These are phyloP conservation scores for Leishmania braziliensis DNA, from an alignment of 208 protist species.

Conservation along the genomic window DNA sequence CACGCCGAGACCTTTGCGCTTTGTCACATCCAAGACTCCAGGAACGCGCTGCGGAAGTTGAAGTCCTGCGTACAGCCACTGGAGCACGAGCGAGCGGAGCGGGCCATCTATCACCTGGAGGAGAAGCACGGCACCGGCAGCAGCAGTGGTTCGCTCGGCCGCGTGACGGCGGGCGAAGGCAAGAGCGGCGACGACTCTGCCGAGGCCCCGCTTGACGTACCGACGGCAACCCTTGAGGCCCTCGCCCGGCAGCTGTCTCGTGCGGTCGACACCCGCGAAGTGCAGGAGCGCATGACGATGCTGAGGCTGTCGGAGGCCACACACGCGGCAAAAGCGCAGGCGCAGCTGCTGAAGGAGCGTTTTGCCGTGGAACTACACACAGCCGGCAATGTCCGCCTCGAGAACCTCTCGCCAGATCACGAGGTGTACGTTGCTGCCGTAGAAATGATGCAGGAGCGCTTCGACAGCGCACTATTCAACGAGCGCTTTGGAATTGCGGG, in stretches of 20 bases:
- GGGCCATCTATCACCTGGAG: constrained; percentile 27
- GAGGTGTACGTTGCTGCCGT: constrained; percentile 70
- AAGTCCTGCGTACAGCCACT: constrained; percentile 38
- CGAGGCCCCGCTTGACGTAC: not conserved
- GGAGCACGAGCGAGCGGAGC: constrained; percentile 38
- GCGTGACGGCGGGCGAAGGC: not conserved
- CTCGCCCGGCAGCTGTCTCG: constrained; percentile 36
- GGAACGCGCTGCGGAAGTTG: constrained; percentile 31
- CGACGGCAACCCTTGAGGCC: constrained; percentile 30
- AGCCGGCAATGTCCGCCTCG: constrained; percentile 90
- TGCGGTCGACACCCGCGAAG: constrained; percentile 68
- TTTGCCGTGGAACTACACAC: constrained; percentile 87
- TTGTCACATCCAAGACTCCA: constrained; percentile 21
- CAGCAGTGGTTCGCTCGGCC: constrained; percentile 7
- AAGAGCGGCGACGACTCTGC: too few species aligned
- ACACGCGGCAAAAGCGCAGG: constrained; percentile 12
- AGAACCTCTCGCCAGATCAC: constrained; percentile 54
- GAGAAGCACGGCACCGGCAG: not conserved
- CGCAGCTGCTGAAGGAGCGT: constrained; percentile 54
- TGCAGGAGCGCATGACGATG: constrained; percentile 55
- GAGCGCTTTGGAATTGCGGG: constrained; percentile 52
- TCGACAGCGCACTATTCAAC: constrained; percentile 60
- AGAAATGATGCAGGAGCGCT: constrained; percentile 70
- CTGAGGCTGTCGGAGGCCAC: constrained; percentile 41
- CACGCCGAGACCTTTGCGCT: constrained; percentile 29